Evolutionary conservation across 345 rosid species (phyloP).

Genomic region (Abelmoschus esculentus): DNA sequence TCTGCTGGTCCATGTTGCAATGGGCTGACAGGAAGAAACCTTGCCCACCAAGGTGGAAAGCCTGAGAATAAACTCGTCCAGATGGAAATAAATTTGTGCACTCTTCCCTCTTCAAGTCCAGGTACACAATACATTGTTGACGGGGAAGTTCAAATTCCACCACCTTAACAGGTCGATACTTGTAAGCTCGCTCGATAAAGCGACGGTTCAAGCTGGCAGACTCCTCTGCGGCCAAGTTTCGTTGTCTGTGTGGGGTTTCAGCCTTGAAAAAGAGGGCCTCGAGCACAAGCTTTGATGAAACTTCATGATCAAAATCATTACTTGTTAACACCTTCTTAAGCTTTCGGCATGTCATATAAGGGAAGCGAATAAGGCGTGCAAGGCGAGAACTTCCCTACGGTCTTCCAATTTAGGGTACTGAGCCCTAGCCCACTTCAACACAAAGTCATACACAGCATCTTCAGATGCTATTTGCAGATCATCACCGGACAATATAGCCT

Average conservation of each 20-base stretch:
- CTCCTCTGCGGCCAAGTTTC: conserved; percentile 75
- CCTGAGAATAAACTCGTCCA: conserved; percentile 94
- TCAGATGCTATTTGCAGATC: conserved; percentile 97
- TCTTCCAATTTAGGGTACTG: conserved; percentile 70
- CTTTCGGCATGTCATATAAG: conserved; percentile 91
- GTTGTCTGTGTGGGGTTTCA: conserved; percentile 96
- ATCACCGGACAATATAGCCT: conserved; percentile 83
- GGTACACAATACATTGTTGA: conserved; percentile 88
- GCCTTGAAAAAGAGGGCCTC: conserved; percentile 99
- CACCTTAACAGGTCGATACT: conserved; percentile 93
- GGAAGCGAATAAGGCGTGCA: conserved; percentile 85
- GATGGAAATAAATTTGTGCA: conserved; percentile 79
- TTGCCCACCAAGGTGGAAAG: conserved; percentile 97
- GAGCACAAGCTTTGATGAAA: conserved; percentile 84
- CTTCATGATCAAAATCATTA: conserved; percentile 82
- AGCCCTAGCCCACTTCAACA: conserved; percentile 76
- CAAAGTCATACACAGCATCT: conserved; percentile 92
- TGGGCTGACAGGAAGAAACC: conserved; percentile 97
- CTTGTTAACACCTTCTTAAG: conserved; percentile 85
- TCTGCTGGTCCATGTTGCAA: conserved; percentile 99
- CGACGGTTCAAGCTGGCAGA: conserved; percentile 55
- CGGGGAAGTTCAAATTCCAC: conserved; percentile 94
- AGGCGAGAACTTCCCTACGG: conserved; percentile 75
- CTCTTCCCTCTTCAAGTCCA: conserved; percentile 88
- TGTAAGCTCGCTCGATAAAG: conserved; percentile 90